A percentile compares a stretch with the other conserved stretches of the same genome.
These are phyloP conservation scores for Saturnispora ahearnii DNA, from an alignment of 805 yeast genomes.

Conservation along the genomic window DNA sequence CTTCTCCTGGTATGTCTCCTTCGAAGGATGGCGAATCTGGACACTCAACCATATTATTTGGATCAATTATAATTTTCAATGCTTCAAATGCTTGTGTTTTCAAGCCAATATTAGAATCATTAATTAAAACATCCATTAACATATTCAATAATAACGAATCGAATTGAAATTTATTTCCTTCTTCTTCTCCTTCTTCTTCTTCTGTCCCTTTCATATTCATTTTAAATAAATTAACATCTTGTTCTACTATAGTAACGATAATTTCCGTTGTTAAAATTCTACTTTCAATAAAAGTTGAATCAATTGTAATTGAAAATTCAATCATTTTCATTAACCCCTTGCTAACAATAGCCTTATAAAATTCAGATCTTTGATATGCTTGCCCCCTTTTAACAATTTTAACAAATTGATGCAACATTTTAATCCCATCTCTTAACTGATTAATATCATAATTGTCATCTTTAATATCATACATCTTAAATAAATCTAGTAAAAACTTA, in stretches of 20 bases:
- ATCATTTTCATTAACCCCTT: slow-evolving; percentile 65
- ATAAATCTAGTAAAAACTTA: slow-evolving; percentile 48
- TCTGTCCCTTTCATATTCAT: slow-evolving; percentile 1
- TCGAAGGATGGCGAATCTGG: slow-evolving; percentile 11
- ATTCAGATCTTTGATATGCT: slow-evolving; percentile 49
- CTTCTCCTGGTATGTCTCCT: not conserved
- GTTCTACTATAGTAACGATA: slow-evolving; percentile 72
- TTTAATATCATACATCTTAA: slow-evolving; percentile 40
- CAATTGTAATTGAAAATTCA: slow-evolving; percentile 54
- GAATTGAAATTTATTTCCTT: slow-evolving; percentile 31
- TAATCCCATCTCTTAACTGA: slow-evolving; percentile 59
- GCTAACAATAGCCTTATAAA: slow-evolving; percentile 54
- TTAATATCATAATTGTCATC: slow-evolving; percentile 8
- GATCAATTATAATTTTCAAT: slow-evolving; percentile 61
- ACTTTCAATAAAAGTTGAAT: slow-evolving; percentile 31
- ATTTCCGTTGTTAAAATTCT: slow-evolving; percentile 73
- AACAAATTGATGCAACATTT: slow-evolving; percentile 71
- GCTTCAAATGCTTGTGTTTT: slow-evolving; percentile 83
- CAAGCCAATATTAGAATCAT: slow-evolving; percentile 60
- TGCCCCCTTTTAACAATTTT: slow-evolving; percentile 62
- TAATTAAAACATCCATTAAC: slow-evolving; percentile 49
- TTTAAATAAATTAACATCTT: slow-evolving; percentile 59
- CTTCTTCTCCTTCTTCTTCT: not conserved
- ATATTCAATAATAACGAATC: slow-evolving; percentile 44
- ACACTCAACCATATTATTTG: slow-evolving; percentile 23